These are phyloP conservation scores for Claviceps arundinis DNA, from an alignment of 2,329 filamentous ascomycete species.

Conservation along the genomic window DNA sequence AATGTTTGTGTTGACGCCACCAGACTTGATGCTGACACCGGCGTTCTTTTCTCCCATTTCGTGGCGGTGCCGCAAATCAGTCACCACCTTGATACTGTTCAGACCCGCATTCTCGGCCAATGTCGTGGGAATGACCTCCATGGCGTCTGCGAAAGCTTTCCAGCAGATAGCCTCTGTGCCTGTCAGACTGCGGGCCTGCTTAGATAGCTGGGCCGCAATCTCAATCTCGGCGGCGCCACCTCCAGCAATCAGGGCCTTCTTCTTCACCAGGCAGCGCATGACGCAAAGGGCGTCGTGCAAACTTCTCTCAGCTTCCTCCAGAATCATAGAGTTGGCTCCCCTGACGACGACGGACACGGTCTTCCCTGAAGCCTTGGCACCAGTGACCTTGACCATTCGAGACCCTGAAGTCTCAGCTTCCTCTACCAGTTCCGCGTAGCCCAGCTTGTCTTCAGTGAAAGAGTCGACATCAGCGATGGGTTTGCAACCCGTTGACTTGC, in stretches of 20 bases:
- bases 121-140: conserved; percentile 94
- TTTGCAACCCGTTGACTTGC: conserved; percentile 98
- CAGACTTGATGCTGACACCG: conserved; percentile 94
- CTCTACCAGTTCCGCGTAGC: conserved; percentile 84
- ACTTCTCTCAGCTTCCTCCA: conserved; percentile 93
- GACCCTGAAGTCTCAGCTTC: conserved; percentile 79
- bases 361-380: conserved; percentile 70
- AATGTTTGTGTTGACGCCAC: conserved; percentile 93
- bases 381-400: conserved; percentile 88
- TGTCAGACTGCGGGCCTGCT: conserved; percentile 67
- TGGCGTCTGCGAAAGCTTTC: conserved; percentile 95
- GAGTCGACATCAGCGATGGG: conserved; percentile 97
- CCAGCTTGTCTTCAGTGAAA: conserved; percentile 97
- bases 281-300: conserved; percentile 97
- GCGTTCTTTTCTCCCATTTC: conserved; percentile 92
- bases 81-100: conserved; percentile 98
- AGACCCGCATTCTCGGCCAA: conserved; percentile 93
- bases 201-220: conserved; percentile 74
- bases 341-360: conserved; percentile 91
- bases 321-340: conserved; percentile 83
- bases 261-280: conserved; percentile 95
- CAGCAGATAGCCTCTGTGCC: conserved; percentile 97
- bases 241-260: conserved; percentile 96
- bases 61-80: conserved; percentile 85
- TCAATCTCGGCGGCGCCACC: conserved; percentile 95